A percentile compares a stretch with the other conserved stretches of the same genome.
Evolutionary conservation across 441 rosid species (phyloP).

Genomic region (Erysimum cheiri): DNA sequence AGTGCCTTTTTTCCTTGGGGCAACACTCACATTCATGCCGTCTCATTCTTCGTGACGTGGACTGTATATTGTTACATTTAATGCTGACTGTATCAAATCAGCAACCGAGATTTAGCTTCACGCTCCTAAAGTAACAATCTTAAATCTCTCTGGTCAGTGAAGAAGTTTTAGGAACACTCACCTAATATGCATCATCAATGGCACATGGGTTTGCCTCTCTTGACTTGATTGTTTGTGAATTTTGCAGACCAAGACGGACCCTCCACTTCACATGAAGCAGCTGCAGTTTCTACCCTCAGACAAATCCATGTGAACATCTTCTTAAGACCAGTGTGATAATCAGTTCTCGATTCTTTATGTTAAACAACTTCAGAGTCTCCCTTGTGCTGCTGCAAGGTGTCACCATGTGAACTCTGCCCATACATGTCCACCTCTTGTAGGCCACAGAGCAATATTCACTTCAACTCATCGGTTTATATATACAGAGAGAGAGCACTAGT

Average conservation of each 20-base stretch:
- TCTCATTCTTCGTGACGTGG: conserved; percentile 4
- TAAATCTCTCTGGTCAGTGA: not conserved
- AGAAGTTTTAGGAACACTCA: conserved; percentile 5
- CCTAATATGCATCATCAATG: not conserved
- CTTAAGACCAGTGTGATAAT: not conserved
- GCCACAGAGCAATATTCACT: not conserved
- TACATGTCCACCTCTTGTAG: not conserved
- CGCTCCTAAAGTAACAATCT: no score
- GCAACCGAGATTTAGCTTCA: no score
- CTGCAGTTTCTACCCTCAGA: conserved; percentile 17
- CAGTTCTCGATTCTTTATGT: not conserved
- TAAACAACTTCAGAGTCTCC: conserved; percentile 22
- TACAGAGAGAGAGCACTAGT: not conserved
- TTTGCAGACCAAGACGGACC: conserved; percentile 1
- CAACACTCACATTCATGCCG: not conserved
- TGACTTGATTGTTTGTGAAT: conserved; percentile 4
- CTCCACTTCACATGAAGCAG: conserved; percentile 5
- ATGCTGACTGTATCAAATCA: conserved; percentile 2
- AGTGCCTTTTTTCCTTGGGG: not conserved
- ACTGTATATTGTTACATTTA: not conserved
- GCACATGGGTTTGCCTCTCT: conserved; percentile 25
- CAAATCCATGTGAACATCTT: conserved; percentile 20
- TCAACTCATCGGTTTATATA: conserved; percentile 8
- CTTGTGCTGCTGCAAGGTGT: not conserved
- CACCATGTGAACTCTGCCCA: conserved; percentile 13